Evolutionary conservation across 2,329 filamentous ascomycete species (phyloP).

Genomic region (Thelonectria rubi): DNA sequence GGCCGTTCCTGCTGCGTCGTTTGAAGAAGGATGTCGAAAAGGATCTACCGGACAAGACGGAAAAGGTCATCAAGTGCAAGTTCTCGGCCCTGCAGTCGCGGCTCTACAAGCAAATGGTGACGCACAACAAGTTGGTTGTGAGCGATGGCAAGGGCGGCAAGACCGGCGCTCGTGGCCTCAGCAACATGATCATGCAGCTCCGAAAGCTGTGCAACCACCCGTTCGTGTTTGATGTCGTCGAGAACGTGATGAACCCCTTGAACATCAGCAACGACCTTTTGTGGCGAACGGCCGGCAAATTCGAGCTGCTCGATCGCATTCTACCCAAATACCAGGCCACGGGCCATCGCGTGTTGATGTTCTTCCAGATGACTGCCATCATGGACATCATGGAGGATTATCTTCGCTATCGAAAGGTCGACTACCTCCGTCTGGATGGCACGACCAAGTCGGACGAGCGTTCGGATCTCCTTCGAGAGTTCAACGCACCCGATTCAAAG

Average conservation of each 20-base stretch:
- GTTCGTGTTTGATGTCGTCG: constrained; percentile 97
- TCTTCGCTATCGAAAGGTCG: constrained; percentile 80
- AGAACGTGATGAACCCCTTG: constrained; percentile 95
- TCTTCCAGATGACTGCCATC: constrained; percentile 99
- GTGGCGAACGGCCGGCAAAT: constrained; percentile 97
- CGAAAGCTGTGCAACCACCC: constrained; percentile 99
- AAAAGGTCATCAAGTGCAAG: constrained; percentile 99
- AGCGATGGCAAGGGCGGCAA: constrained; percentile 96
- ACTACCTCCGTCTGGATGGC: constrained; percentile 93
- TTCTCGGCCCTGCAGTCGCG: constrained; percentile 94
- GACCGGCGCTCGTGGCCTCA: constrained; percentile 90
- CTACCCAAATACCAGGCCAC: constrained; percentile 92
- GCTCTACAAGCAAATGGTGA: constrained; percentile 97
- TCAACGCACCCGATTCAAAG: constrained; percentile 88
- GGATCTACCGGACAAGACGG: constrained; percentile 97
- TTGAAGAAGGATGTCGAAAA: constrained; percentile 99
- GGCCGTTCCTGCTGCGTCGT: constrained; percentile 96
- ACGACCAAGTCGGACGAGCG: constrained; percentile 98
- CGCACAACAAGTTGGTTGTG: constrained; percentile 92
- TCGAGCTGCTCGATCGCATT: constrained; percentile 91
- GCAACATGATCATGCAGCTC: constrained; percentile 99
- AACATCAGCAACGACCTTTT: constrained; percentile 90
- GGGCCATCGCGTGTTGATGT: constrained; percentile 97
- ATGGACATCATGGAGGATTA: constrained; percentile 99
- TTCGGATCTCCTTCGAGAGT: constrained; percentile 85